Conservation (phyloP, 345 rosid genomes). For the Camelina laxa region DNA sequence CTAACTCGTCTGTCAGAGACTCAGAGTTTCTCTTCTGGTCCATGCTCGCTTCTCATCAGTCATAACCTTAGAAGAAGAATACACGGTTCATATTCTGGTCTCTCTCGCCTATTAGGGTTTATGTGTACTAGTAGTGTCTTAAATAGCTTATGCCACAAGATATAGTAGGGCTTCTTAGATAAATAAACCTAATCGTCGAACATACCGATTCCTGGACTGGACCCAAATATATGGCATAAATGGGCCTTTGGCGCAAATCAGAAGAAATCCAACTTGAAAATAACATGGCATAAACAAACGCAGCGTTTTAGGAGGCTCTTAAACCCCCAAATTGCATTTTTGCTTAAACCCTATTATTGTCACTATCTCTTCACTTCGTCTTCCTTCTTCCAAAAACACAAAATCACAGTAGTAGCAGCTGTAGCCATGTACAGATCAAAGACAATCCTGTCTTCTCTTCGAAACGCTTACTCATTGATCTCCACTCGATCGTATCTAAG, state of each 20-base stretch:
- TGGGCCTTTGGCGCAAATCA: slow-evolving; percentile 4
- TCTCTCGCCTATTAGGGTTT: too few species aligned
- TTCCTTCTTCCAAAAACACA: not conserved
- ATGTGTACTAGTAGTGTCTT: too few species aligned
- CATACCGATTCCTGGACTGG: not conserved
- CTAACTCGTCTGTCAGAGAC: not conserved
- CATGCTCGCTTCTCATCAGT: not conserved
- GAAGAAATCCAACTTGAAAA: not conserved
- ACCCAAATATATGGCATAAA: not conserved
- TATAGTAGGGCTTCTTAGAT: not conserved
- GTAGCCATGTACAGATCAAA: slow-evolving; percentile 69
- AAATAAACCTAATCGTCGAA: not conserved
- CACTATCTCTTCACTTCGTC: slow-evolving; percentile 10
- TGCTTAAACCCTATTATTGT: slow-evolving; percentile 29
- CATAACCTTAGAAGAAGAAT: not conserved
- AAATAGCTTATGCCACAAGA: not conserved
- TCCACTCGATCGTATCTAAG: slow-evolving; percentile 45
- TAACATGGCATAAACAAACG: not conserved
- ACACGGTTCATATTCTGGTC: not conserved
- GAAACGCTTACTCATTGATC: slow-evolving; percentile 47
- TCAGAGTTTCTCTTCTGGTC: too few species aligned
- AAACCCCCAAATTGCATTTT: slow-evolving; percentile 21
- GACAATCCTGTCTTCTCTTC: slow-evolving; percentile 48
- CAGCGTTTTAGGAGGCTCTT: slow-evolving; percentile 5
- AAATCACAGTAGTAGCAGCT: not conserved